Evolutionary conservation across 768 basidiomycete genomes (phyloP), one percentile per base, ranked within the genome.

Genomic region (Sporobolomyces pararoseus): DNA sequence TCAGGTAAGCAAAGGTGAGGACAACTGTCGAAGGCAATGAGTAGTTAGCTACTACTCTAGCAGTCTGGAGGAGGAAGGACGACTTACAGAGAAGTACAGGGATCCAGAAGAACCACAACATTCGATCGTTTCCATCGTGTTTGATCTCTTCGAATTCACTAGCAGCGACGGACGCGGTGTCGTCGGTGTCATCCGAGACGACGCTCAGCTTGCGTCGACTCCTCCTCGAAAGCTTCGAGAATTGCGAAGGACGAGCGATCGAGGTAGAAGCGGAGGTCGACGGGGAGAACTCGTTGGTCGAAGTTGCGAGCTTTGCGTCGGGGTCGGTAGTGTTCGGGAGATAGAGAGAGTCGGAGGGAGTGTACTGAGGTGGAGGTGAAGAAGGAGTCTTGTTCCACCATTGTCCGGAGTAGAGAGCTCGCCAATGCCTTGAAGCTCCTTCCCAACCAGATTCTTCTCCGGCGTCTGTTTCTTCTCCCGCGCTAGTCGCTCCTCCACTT

Each of bases 71-170:
- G 39, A 42, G 44, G 35, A 55, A 42, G 27, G 19, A 25, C 37
- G n/a, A n/a, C 55, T 49, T 49, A 66, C 64, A 52, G 39, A 65
- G 16, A 27, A 80, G 73, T 35, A 80, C 75, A 1, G 80, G 80
- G 23, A 80, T 64, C 80, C 80, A 81, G 75, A 81, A 81, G 55
- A 80, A 72, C 67, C 77, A 78, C 17, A 81, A 70, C 80, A 81
- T 81, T 39, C 73, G 66, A 62, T 81, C 80, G 21, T 72, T 76
- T 75, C 57, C 47, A 13, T 50, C 31, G 53, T 49, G n/a, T 23
- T 39, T 29, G 5, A 50, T 37, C 27, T n/a, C 54, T 34, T 60
- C 39, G 23, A 47, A 61, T 23, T 61, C 59, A 32, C 62, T 66
- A 35, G 59, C 60, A 23, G 65, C 37, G 35, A 49, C 63, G 55